phyloP scores from a whole-genome alignment of 179 eudicot species.

The Silene vulgaris region DNA sequence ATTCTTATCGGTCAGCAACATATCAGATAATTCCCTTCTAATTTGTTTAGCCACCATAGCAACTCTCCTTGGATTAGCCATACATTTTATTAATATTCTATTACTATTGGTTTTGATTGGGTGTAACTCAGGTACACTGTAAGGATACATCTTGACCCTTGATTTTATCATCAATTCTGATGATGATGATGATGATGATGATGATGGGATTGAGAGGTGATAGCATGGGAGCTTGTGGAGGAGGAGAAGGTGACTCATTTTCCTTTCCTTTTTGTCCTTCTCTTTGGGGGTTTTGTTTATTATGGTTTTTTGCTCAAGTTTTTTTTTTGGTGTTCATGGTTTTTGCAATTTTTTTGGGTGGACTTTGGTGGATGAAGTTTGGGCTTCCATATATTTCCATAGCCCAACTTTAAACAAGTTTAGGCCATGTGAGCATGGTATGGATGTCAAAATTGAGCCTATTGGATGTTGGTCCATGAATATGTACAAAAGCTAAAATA shows the following conservation, averaged over 20 bases:
- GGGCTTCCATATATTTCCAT: not conserved
- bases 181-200: slow-evolving; percentile 20
- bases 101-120: not conserved
- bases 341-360: not conserved
- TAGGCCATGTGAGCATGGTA: too few species aligned
- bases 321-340: not conserved
- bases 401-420: too few species aligned
- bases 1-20: slow-evolving; percentile 76
- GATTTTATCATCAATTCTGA: slow-evolving; percentile 2
- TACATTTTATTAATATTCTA: slow-evolving; percentile 36
- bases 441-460: too few species aligned
- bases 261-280: not conserved
- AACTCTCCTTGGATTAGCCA: slow-evolving; percentile 91
- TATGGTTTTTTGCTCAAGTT: not conserved
- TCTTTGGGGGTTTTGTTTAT: not conserved
- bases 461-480: too few species aligned
- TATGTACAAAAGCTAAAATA: too few species aligned
- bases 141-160: slow-evolving; percentile 15
- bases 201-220: slow-evolving; percentile 3
- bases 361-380: not conserved
- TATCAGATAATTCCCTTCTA: slow-evolving; percentile 74
- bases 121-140: slow-evolving; percentile 17
- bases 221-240: slow-evolving; percentile 24
- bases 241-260: slow-evolving; percentile 27
- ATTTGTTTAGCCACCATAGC: slow-evolving; percentile 93